Evolutionary conservation across 768 basidiomycete genomes (phyloP).

Genomic region (Mycena galopus): DNA sequence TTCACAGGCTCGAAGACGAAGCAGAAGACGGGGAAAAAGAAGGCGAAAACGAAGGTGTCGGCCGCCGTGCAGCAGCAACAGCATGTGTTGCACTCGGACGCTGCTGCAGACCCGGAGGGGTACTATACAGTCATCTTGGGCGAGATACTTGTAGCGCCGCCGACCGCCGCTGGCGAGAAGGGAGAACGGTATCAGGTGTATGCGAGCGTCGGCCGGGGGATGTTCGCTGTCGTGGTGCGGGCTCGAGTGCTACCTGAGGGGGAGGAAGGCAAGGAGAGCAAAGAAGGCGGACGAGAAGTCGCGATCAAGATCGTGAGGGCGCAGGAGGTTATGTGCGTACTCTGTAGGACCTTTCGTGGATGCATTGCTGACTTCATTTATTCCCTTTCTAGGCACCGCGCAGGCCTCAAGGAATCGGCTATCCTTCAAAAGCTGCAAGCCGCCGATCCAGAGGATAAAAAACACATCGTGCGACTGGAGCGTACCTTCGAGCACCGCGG

Average conservation of each 20-base stretch:
- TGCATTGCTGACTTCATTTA: conserved; percentile 2
- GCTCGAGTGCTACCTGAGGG: conserved; percentile 73
- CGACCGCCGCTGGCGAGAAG: conserved; percentile 54
- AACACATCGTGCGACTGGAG: conserved; percentile 94
- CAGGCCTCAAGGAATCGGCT: conserved; percentile 91
- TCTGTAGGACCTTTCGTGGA: conserved; percentile 15
- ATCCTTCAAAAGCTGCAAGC: conserved; percentile 89
- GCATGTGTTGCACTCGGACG: conserved; percentile 72
- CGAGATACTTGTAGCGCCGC: conserved; percentile 71
- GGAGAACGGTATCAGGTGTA: conserved; percentile 95
- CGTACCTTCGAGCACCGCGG: conserved; percentile 97
- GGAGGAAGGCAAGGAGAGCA: conserved; percentile 61
- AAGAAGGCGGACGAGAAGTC: conserved; percentile 76
- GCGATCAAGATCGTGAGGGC: conserved; percentile 97
- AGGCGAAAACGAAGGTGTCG: conserved; percentile 54
- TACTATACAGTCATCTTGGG: conserved; percentile 96
- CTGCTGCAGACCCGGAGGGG: conserved; percentile 93
- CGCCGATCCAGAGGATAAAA: conserved; percentile 96
- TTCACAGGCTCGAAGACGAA: conserved; percentile 59
- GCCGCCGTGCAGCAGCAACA: conserved; percentile 13
- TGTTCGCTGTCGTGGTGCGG: conserved; percentile 97
- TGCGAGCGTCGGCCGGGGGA: conserved; percentile 96
- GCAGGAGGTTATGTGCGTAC: conserved; percentile 94
- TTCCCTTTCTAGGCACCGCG: conserved; percentile 79
- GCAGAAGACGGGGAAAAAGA: conserved; percentile 73